A percentile compares a stretch with the other conserved stretches of the same genome.
Conservation (phyloP, 345 rosid genomes). For the Microthlaspi erraticum region DNA sequence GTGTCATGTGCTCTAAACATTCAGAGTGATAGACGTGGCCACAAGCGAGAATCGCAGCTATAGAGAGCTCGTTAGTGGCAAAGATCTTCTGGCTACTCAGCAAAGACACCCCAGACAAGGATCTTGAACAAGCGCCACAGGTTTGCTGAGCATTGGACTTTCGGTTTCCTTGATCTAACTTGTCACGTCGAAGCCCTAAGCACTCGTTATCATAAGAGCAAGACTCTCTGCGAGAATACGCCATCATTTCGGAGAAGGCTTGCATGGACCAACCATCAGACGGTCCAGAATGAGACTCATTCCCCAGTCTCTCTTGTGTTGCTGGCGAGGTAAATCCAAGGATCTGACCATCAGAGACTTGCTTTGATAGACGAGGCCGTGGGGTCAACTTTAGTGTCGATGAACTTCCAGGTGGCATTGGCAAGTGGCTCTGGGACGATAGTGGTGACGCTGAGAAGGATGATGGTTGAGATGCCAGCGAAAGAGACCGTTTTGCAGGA, state of each 20-base stretch:
- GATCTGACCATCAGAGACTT: constrained; percentile 46
- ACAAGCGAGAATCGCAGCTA: constrained; percentile 75
- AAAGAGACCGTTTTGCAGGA: constrained; percentile 58
- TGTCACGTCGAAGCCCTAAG: constrained; percentile 51
- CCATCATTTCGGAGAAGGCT: constrained; percentile 78
- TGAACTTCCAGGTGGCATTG: constrained; percentile 50
- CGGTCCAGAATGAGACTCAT: constrained; percentile 63
- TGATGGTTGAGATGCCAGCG: constrained; percentile 69
- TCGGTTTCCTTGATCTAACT: constrained; percentile 48
- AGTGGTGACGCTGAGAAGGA: constrained; percentile 56
- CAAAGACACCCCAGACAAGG: constrained; percentile 66
- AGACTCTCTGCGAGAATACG: constrained; percentile 67
- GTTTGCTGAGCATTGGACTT: constrained; percentile 60
- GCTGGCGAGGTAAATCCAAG: constrained; percentile 39
- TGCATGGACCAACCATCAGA: constrained; percentile 88
- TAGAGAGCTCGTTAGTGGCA: constrained; percentile 61
- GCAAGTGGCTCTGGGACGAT: constrained; percentile 55
- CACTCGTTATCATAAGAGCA: constrained; percentile 67
- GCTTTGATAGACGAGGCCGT: constrained; percentile 49
- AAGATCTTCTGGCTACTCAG: constrained; percentile 79
- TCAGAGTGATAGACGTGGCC: constrained; percentile 95
- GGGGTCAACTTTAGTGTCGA: constrained; percentile 50
- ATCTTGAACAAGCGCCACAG: constrained; percentile 86
- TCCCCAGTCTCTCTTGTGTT: constrained; percentile 37
- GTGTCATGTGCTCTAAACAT: constrained; percentile 87